Conservation (phyloP, 2,329 filamentous ascomycete species). For the Cercospora zeae-maydis region DNA sequence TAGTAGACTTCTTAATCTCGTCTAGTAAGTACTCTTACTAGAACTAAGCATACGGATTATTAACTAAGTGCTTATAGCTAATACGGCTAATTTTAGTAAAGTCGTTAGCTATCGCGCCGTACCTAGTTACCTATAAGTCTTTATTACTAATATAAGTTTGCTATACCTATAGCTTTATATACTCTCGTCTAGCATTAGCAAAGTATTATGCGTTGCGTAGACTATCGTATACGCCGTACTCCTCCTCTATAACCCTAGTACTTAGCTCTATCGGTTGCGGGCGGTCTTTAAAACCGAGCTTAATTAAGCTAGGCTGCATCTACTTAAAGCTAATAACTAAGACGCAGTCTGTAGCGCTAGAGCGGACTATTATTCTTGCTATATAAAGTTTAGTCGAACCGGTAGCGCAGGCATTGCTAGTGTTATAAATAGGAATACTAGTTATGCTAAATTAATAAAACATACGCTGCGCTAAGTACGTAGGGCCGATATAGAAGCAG, state of each 20-base stretch:
- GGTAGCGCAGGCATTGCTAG: slow-evolving; percentile 98
- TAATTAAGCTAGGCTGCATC: slow-evolving; percentile 89
- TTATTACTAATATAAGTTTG: neutral
- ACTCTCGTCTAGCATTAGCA: slow-evolving; percentile 88
- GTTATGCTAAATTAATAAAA: slow-evolving; percentile 99
- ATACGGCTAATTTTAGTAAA: slow-evolving; percentile 92
- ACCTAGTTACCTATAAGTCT: slow-evolving; percentile 35
- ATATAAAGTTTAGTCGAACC: slow-evolving; percentile 88
- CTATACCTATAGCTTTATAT: slow-evolving; percentile 71
- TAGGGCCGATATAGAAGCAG: slow-evolving; percentile 81
- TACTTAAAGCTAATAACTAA: slow-evolving; percentile 96
- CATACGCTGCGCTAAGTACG: slow-evolving; percentile 70
- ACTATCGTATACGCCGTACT: slow-evolving; percentile 25
- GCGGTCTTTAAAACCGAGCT: slow-evolving; percentile 82
- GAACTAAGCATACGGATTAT: slow-evolving; percentile 98
- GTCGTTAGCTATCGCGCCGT: slow-evolving; percentile 77
- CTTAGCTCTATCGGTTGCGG: slow-evolving; percentile 78
- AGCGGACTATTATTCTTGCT: slow-evolving; percentile 75
- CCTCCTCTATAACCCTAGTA: slow-evolving; percentile 53
- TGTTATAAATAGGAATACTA: slow-evolving; percentile 91
- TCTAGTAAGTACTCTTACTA: slow-evolving; percentile 84
- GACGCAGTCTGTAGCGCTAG: slow-evolving; percentile 64
- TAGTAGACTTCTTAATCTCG: slow-evolving; percentile 70
- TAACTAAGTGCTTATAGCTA: slow-evolving; percentile 86
- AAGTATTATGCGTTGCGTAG: slow-evolving; percentile 66